Conservation (phyloP, 2,329 filamentous ascomycete species). For the Hirsutella thompsonii region DNA sequence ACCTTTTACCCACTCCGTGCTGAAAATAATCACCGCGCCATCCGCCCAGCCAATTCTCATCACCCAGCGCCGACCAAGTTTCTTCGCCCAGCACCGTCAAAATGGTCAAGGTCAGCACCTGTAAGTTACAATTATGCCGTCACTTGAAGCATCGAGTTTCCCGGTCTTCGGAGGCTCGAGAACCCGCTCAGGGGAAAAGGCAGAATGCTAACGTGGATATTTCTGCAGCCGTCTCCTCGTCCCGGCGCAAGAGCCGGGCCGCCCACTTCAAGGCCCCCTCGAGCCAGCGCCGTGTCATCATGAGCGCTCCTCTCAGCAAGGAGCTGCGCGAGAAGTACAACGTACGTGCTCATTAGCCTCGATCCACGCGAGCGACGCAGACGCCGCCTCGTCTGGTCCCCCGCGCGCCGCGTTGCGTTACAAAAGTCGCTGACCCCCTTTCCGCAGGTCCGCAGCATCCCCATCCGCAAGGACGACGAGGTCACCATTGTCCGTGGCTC, state of each 20-base stretch:
- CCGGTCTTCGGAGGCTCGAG: not conserved
- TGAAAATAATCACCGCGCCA: not conserved
- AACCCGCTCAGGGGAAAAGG: not conserved
- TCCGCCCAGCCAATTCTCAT: not conserved
- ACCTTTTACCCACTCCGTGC: not conserved
- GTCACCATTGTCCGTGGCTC: constrained; percentile 82
- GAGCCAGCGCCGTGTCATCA: constrained; percentile 87
- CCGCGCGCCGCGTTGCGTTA: too few relatives aligned
- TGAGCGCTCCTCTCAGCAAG: constrained; percentile 92
- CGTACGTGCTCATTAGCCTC: too few relatives aligned
- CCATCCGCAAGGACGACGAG: constrained; percentile 95
- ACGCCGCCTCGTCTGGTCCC: too few relatives aligned
- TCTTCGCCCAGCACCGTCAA: constrained; percentile 24
- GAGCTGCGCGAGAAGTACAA: constrained; percentile 99
- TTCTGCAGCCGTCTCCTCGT: constrained; percentile 51
- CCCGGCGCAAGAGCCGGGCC: constrained; percentile 97
- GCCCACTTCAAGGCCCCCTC: constrained; percentile 94
- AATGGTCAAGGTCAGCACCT: constrained; percentile 60
- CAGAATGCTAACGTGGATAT: not conserved
- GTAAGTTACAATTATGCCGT: constrained; percentile 22
- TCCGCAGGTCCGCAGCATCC: constrained; percentile 76
- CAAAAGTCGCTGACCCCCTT: not conserved
- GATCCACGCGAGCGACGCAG: too few relatives aligned
- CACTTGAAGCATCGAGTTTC: not conserved
- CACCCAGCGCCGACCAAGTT: constrained; percentile 17